Evolutionary conservation across 2,329 filamentous ascomycete genomes (phyloP).

Genomic region (Fusarium dlaminii): DNA sequence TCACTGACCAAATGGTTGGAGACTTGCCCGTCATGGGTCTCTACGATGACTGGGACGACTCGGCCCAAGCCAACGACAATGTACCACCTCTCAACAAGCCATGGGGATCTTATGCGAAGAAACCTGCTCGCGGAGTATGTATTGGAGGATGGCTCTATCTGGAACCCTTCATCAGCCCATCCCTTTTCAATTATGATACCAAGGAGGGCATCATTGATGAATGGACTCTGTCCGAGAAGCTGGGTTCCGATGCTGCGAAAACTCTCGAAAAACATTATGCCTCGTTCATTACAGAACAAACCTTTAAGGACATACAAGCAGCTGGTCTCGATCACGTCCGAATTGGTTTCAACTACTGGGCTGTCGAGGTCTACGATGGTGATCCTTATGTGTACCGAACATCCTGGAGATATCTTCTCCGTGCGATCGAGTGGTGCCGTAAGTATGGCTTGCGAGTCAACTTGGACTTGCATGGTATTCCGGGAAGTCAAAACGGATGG

Average conservation of each 20-base stretch:
- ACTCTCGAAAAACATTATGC: slow-evolving; percentile 93
- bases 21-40: slow-evolving; percentile 92
- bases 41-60: slow-evolving; percentile 86
- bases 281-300: slow-evolving; percentile 83
- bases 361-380: slow-evolving; percentile 81
- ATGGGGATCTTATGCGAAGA: slow-evolving; percentile 80
- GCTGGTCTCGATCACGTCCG: slow-evolving; percentile 97
- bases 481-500: slow-evolving; percentile 97
- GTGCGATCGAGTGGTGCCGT: slow-evolving; percentile 91
- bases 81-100: slow-evolving; percentile 79
- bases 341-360: slow-evolving; percentile 96
- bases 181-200: slow-evolving; percentile 78
- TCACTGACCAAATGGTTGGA: slow-evolving; percentile 85
- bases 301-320: slow-evolving; percentile 83
- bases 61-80: slow-evolving; percentile 77
- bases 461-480: slow-evolving; percentile 89
- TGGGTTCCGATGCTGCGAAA: slow-evolving; percentile 72
- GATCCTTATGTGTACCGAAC: slow-evolving; percentile 90
- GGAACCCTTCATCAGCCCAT: slow-evolving; percentile 96
- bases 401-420: slow-evolving; percentile 91
- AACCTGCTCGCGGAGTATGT: slow-evolving; percentile 89
- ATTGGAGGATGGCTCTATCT: slow-evolving; percentile 93
- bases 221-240: slow-evolving; percentile 77
- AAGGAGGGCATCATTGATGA: slow-evolving; percentile 81
- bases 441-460: slow-evolving; percentile 94